Base-by-base conservation (phyloP, 1,284 basidiomycete species). In the Chalciporus sp. region DNA sequence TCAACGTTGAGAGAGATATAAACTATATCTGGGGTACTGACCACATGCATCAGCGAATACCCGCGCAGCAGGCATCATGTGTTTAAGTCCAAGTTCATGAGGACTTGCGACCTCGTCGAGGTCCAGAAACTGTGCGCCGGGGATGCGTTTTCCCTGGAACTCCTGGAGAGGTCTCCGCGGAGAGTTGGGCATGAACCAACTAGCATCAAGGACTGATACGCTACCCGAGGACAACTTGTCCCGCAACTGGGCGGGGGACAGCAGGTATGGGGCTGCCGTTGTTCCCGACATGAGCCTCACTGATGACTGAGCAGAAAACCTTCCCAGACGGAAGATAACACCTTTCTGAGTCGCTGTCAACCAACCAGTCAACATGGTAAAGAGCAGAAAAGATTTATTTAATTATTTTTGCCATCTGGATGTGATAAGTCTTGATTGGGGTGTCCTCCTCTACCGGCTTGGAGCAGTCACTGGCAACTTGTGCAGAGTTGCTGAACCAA, bases 181-280 rank as follows among this genome's bases (percentile, higher is more conserved):
- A 46, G 85, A 79, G 68, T 86, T 88, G 43, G 93, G 93, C 93
- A 95, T 94, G 69, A 90, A 87, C 93, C 93, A 95, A 40, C 83
- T 86, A 23, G 86, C 85, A 67, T 95, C 94, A 27, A 93, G 70
- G 50, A 91, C 61, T 1, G 80, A 73, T 40, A 86, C 74, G 46
- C 71, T 61, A 41, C 62, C 66, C 12, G 57, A 56, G 16, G 65
- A 57, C 2, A 72, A 56, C n/a, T 74, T 68, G 42, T 76, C 70
- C 26, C 70, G 74, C 42, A 83, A 73, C 59, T 80, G 72, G 17
- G 70, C 64, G 0, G 87, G 84, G 2, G 80, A 76, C 45, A 87
- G 61, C 20, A 86, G 63, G 11, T 85, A 72, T 2, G 85, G 83
- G 4, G 73, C 70, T 26, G 63, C 28, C 42, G 46, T 14, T 45